phyloP scores from a whole-genome alignment of 2,329 filamentous ascomycete species.

The Epichloe glyceriae region DNA sequence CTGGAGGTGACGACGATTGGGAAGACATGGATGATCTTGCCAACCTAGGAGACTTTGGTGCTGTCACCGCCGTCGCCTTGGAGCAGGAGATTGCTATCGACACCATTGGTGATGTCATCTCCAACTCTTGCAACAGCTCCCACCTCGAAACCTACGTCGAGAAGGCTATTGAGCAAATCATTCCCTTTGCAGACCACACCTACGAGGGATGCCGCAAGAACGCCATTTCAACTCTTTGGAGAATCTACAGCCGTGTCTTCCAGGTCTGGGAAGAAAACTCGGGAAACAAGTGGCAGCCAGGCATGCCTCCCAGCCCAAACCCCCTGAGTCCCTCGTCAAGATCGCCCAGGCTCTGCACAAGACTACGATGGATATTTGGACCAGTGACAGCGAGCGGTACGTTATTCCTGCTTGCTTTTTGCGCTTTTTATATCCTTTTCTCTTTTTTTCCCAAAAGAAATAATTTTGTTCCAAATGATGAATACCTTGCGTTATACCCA shows the following conservation, averaged over 20 bases:
- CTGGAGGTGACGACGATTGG: slow-evolving; percentile 38
- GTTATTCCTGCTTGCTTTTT: slow-evolving; percentile 27
- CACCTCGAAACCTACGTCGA: slow-evolving; percentile 69
- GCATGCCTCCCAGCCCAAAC: slow-evolving; percentile 68
- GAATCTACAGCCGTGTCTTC: slow-evolving; percentile 84
- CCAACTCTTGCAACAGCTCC: slow-evolving; percentile 67
- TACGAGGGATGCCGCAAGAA: slow-evolving; percentile 93
- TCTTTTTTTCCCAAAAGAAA: slow-evolving; percentile 1
- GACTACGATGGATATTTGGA: slow-evolving; percentile 74
- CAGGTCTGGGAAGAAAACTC: slow-evolving; percentile 64
- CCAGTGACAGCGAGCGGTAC: slow-evolving; percentile 86
- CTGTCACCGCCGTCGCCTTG: slow-evolving; percentile 77
- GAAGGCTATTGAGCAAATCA: slow-evolving; percentile 70
- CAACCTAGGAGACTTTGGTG: slow-evolving; percentile 71
- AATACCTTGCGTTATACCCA: slow-evolving; percentile 89
- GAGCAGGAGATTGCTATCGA: slow-evolving; percentile 98
- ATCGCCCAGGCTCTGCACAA: slow-evolving; percentile 77
- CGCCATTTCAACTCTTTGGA: slow-evolving; percentile 82
- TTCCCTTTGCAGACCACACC: slow-evolving; percentile 71
- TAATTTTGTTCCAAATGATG: slow-evolving; percentile 51
- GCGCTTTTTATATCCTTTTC: not conserved
- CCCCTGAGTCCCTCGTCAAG: slow-evolving; percentile 67
- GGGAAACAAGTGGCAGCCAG: slow-evolving; percentile 76
- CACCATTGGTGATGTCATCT: slow-evolving; percentile 84
- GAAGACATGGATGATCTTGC: slow-evolving; percentile 67